These are phyloP conservation scores for Catenaria anguillulae DNA, from an alignment of 371 early-diverging fungal species.

Conservation along the genomic window DNA sequence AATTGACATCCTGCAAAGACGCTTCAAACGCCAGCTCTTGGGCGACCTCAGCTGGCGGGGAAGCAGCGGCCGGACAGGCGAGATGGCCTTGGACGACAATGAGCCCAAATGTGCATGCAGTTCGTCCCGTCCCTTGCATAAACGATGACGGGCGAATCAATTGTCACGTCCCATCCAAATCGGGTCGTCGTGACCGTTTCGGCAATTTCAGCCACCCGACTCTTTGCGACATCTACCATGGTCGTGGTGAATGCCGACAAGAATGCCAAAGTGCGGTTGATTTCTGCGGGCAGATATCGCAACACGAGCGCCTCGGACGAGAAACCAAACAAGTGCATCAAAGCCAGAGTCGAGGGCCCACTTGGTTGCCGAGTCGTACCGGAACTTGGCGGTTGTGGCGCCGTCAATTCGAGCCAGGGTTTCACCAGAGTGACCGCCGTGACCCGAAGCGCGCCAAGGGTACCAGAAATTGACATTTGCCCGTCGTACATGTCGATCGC, in stretches of 20 bases:
- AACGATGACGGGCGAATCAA: conserved; percentile 76
- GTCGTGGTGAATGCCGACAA: conserved; percentile 66
- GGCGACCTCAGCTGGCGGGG: too few relatives aligned
- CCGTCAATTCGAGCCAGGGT: conserved; percentile 48
- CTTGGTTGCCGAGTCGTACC: conserved; percentile 56
- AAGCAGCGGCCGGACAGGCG: too few relatives aligned
- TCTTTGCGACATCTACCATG: too few relatives aligned
- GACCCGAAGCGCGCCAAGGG: conserved; percentile 68
- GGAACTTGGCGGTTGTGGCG: conserved; percentile 70
- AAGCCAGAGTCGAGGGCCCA: conserved; percentile 59
- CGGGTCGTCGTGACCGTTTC: conserved; percentile 54
- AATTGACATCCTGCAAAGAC: too few relatives aligned
- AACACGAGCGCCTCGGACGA: conserved; percentile 69
- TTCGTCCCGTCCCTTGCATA: too few relatives aligned
- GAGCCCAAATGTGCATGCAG: too few relatives aligned
- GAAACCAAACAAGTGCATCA: conserved; percentile 59
- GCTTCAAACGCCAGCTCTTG: too few relatives aligned
- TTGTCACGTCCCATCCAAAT: conserved; percentile 64
- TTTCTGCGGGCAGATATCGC: conserved; percentile 46
- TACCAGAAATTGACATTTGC: conserved; percentile 55
- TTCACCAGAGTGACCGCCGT: conserved; percentile 11
- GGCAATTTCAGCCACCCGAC: too few relatives aligned
- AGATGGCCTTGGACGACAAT: too few relatives aligned
- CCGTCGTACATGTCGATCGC: conserved; percentile 42
- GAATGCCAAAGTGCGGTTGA: conserved; percentile 38